Evolutionary conservation across 179 eudicot species (phyloP).

Genomic region (Silene coronaria): DNA sequence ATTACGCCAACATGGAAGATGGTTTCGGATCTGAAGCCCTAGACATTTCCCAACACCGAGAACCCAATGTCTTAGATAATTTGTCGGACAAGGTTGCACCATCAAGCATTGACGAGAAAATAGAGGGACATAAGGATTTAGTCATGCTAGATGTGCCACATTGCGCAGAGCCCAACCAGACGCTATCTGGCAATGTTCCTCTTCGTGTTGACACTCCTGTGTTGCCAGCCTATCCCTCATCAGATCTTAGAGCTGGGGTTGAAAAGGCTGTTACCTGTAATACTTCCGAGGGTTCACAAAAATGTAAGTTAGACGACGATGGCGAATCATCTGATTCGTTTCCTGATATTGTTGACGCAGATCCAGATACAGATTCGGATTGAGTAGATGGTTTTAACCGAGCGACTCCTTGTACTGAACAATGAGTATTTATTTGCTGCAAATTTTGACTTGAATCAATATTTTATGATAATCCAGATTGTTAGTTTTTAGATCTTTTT

Average conservation of each 20-base stretch:
- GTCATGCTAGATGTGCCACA: constrained; percentile 32
- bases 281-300: constrained; percentile 17
- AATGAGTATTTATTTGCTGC: not conserved
- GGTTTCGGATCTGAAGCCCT: constrained; percentile 31
- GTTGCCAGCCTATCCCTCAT: constrained; percentile 1
- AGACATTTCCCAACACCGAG: constrained; percentile 20
- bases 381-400: constrained; percentile 3
- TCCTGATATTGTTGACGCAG: constrained; percentile 79
- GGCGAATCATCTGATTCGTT: constrained; percentile 45
- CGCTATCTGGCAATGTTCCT: constrained; percentile 6
- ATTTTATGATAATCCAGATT: not conserved
- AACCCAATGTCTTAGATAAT: constrained; percentile 11
- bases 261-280: constrained; percentile 12
- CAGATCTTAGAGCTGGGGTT: constrained; percentile 8
- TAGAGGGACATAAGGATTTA: constrained; percentile 21
- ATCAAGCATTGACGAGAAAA: not conserved
- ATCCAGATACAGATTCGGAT: constrained; percentile 64
- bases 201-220: not conserved
- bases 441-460: not conserved
- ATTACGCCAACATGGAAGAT: constrained; percentile 44
- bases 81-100: constrained; percentile 12
- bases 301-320: constrained; percentile 29
- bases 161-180: constrained; percentile 15
- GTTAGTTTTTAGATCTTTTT: not conserved
- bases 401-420: not conserved